A percentile compares a stretch with the other conserved stretches of the same genome.
phyloP scores from a whole-genome alignment of 2,329 filamentous ascomycete genomes.

The Xylaria sp. region DNA sequence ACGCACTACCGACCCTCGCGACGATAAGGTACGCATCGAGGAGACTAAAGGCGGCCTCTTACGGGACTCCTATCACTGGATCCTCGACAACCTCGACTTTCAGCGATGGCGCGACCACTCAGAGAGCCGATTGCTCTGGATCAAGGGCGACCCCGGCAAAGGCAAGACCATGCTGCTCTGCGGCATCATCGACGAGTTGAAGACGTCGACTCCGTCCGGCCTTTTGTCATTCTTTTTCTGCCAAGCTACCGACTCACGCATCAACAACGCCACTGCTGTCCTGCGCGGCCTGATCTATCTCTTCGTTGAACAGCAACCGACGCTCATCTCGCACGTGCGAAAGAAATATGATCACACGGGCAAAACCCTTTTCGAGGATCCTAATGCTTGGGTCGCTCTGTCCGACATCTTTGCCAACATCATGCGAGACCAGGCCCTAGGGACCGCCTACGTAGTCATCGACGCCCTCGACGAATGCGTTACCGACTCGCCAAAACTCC shows the following conservation, averaged over 20 bases:
- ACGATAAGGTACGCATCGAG: slow-evolving; percentile 48
- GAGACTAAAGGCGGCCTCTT: slow-evolving; percentile 52
- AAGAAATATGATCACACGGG: slow-evolving; percentile 24
- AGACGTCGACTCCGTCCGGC: background rate
- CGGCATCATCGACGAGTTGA: slow-evolving; percentile 54
- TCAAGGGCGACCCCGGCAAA: slow-evolving; percentile 55
- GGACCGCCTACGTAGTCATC: slow-evolving; percentile 54
- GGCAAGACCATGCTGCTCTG: slow-evolving; percentile 59
- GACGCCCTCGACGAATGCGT: slow-evolving; percentile 62
- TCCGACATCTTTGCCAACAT: slow-evolving; percentile 46
- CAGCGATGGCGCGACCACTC: slow-evolving; percentile 42
- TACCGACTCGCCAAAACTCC: background rate
- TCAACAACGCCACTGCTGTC: slow-evolving; percentile 49
- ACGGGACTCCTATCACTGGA: slow-evolving; percentile 51
- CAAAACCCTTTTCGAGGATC: slow-evolving; percentile 51
- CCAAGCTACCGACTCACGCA: slow-evolving; percentile 46
- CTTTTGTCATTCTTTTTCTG: slow-evolving; percentile 51
- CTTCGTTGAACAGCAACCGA: slow-evolving; percentile 52
- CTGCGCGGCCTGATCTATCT: slow-evolving; percentile 51
- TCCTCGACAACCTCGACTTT: slow-evolving; percentile 49
- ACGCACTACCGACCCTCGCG: slow-evolving; percentile 26
- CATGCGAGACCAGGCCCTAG: slow-evolving; percentile 52
- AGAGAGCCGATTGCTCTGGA: slow-evolving; percentile 50
- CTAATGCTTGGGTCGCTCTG: slow-evolving; percentile 54
- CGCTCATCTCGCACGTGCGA: slow-evolving; percentile 48